Percentiles rank a stretch among this genome's conserved stretches.
Conservation (phyloP, 2,329 filamentous ascomycete genomes). For the Cyphellophora europaea region DNA sequence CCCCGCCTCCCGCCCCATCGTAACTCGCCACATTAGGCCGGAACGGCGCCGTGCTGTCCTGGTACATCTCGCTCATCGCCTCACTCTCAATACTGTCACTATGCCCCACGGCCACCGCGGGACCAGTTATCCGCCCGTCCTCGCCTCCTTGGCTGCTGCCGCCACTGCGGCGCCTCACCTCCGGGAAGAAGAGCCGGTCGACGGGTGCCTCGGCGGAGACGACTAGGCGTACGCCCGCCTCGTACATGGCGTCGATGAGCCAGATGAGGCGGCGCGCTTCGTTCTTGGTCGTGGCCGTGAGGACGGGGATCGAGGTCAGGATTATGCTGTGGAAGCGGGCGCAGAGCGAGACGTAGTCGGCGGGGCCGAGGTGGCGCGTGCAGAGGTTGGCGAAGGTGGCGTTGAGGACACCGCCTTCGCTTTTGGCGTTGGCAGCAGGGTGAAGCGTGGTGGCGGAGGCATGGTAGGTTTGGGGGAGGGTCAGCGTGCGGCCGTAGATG, state of each 20-base stretch:
- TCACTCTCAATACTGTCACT: conserved; percentile 53
- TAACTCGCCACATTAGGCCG: conserved; percentile 68
- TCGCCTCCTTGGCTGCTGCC: conserved; percentile 4
- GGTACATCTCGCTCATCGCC: conserved; percentile 64
- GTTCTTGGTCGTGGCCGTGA: conserved; percentile 63
- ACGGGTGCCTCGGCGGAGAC: conserved; percentile 59
- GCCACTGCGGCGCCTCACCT: conserved; percentile 26
- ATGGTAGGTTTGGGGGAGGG: conserved; percentile 45
- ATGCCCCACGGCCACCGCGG: conserved; percentile 16
- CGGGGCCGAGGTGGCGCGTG: conserved; percentile 57
- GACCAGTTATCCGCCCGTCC: conserved; percentile 6
- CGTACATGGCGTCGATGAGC: conserved; percentile 69
- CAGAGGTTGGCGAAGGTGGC: conserved; percentile 65
- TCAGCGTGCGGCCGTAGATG: conserved; percentile 34
- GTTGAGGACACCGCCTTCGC: conserved; percentile 26
- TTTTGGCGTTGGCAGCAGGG: neutral
- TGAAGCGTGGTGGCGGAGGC: neutral
- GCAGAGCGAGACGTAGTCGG: conserved; percentile 74
- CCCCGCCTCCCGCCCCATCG: conserved; percentile 20
- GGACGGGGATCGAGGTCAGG: conserved; percentile 58
- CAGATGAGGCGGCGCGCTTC: conserved; percentile 75
- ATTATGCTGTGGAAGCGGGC: conserved; percentile 73
- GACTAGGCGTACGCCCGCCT: conserved; percentile 68
- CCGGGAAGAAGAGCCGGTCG: conserved; percentile 70
- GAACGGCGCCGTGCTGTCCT: conserved; percentile 68